phyloP scores from a whole-genome alignment of 805 yeast genomes.

The Cyberlindnera sargentensis region DNA sequence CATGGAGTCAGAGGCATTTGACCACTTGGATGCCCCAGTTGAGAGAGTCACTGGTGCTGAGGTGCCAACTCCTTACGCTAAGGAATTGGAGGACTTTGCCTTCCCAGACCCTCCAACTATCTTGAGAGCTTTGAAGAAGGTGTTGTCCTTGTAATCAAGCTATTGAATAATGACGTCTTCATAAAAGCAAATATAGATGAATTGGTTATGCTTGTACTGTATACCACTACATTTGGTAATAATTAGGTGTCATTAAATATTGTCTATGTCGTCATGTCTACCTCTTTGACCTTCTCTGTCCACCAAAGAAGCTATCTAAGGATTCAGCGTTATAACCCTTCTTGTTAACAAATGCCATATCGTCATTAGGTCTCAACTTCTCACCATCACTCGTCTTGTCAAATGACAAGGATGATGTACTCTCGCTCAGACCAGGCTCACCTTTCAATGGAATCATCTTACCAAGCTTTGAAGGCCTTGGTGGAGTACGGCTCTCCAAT shows the following conservation, averaged over 20 bases:
- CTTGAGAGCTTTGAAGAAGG: constrained; percentile 79
- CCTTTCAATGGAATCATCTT: neutral
- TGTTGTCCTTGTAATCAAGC: constrained; percentile 49
- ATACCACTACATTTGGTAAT: neutral
- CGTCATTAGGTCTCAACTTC: neutral
- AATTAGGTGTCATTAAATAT: neutral
- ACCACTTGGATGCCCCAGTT: constrained; percentile 96
- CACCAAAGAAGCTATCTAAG: neutral
- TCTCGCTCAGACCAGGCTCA: no score
- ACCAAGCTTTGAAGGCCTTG: neutral
- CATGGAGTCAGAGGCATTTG: constrained; percentile 98
- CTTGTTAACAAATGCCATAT: neutral
- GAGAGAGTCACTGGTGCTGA: constrained; percentile 99
- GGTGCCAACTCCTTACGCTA: constrained; percentile 98
- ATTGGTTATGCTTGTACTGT: neutral
- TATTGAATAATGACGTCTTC: no score
- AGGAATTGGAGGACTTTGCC: constrained; percentile 93
- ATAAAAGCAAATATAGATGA: neutral
- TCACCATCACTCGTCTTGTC: neutral
- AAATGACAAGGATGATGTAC: no score
- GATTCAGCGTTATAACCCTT: neutral
- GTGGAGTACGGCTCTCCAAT: neutral
- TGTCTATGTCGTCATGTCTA: neutral
- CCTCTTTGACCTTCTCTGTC: neutral
- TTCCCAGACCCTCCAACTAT: constrained; percentile 96